A percentile compares a stretch with the other conserved stretches of the same genome.
Conservation (phyloP, 768 basidiomycete species). For the Naganishia friedmannii region DNA sequence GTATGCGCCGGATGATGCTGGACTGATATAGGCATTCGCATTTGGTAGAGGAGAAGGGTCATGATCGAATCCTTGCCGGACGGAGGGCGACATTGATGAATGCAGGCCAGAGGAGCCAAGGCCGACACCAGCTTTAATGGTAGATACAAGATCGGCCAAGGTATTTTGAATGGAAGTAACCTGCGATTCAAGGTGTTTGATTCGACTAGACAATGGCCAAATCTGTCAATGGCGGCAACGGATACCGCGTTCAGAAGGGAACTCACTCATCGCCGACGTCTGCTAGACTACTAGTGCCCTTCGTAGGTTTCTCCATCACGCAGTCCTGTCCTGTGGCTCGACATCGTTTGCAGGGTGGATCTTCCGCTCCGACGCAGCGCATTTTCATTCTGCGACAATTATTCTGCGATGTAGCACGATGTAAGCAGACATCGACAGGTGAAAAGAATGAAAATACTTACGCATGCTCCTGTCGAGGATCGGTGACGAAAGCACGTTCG, state of each 20-base stretch:
- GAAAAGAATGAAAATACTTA: constrained; percentile 32
- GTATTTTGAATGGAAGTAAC: constrained; percentile 78
- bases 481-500: background rate
- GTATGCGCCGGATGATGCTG: constrained; percentile 6
- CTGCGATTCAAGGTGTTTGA: constrained; percentile 79
- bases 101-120: background rate
- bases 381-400: constrained; percentile 95
- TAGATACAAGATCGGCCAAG: constrained; percentile 73
- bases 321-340: constrained; percentile 84
- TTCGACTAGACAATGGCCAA: constrained; percentile 65
- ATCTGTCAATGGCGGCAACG: constrained; percentile 34
- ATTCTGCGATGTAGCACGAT: constrained; percentile 55
- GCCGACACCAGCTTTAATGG: constrained; percentile 53
- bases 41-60: background rate
- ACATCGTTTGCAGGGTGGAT: constrained; percentile 93
- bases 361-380: constrained; percentile 93
- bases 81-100: constrained; percentile 9
- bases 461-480: constrained; percentile 42
- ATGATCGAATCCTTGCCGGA: background rate
- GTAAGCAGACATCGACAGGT: background rate
- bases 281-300: constrained; percentile 52
- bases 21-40: constrained; percentile 11
- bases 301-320: constrained; percentile 84
- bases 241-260: background rate
- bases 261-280: constrained; percentile 44